phyloP scores from a whole-genome alignment of 73 alveolate species.

The Blepharisma japonicum region DNA sequence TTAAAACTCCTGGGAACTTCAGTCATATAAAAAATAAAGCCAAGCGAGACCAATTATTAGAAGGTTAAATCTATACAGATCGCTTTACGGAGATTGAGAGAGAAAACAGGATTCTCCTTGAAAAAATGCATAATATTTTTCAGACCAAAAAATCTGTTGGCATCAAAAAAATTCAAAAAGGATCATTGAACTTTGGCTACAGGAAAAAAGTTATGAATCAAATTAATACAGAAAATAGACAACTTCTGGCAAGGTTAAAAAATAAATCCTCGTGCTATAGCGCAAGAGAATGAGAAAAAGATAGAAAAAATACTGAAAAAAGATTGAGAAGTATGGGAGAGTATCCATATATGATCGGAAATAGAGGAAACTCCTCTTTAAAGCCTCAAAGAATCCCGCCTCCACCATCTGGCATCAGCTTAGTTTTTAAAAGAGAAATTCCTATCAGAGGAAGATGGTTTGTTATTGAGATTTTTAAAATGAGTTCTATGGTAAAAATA shows the following conservation, averaged over 20 bases:
- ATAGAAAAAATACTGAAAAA: constrained; percentile 38
- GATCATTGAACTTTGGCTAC: constrained; percentile 33
- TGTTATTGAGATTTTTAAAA: constrained; percentile 54
- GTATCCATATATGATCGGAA: constrained; percentile 35
- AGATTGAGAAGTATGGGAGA: constrained; percentile 42
- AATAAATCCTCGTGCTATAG: constrained; percentile 42
- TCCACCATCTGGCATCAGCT: not conserved
- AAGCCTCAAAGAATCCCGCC: not conserved
- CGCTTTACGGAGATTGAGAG: constrained; percentile 63
- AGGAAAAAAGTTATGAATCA: constrained; percentile 43
- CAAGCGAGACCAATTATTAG: constrained; percentile 54
- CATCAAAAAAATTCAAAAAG: constrained; percentile 21
- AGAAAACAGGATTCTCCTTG: constrained; percentile 59
- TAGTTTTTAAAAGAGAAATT: constrained; percentile 52
- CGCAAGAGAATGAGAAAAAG: constrained; percentile 45
- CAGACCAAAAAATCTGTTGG: constrained; percentile 12
- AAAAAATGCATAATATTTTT: constrained; percentile 54
- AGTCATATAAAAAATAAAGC: constrained; percentile 43
- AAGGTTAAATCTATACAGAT: constrained; percentile 26
- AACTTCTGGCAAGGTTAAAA: constrained; percentile 42
- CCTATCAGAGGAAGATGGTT: constrained; percentile 56
- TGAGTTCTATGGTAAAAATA: constrained; percentile 46
- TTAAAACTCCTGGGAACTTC: constrained; percentile 44
- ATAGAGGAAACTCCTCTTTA: not conserved
- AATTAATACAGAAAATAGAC: constrained; percentile 53